phyloP scores from a whole-genome alignment of 768 basidiomycete genomes.

The Mycena haematopus region DNA sequence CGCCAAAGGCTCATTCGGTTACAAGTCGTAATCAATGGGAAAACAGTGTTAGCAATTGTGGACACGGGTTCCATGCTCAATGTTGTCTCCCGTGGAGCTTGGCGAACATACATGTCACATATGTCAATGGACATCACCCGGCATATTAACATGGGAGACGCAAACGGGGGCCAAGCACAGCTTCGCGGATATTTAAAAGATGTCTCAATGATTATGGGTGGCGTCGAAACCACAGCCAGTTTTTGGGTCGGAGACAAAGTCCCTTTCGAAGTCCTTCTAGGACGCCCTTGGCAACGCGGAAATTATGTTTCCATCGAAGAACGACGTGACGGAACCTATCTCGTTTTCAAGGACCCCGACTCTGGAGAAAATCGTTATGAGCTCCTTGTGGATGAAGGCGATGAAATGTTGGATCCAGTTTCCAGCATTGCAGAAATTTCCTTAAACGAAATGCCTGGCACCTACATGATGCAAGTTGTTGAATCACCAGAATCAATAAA shows the following conservation, averaged over 20 bases:
- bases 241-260: conserved; percentile 30
- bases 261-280: conserved; percentile 14
- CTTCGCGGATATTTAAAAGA: neutral
- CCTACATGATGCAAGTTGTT: neutral
- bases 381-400: neutral
- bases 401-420: neutral
- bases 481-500: too few species aligned
- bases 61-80: conserved; percentile 21
- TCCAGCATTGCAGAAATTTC: neutral
- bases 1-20: conserved; percentile 6
- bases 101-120: neutral
- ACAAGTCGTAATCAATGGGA: conserved; percentile 1
- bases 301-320: conserved; percentile 33
- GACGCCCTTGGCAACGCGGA: conserved; percentile 30
- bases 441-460: neutral
- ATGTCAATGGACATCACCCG: neutral
- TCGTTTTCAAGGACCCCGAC: conserved; percentile 5
- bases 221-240: neutral
- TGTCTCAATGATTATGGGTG: neutral
- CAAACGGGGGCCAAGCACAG: neutral
- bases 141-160: neutral
- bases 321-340: conserved; percentile 24
- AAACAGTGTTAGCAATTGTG: conserved; percentile 7
- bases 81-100: conserved; percentile 2
- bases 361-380: neutral